Conservation (phyloP, 1,139 yeast species). For the Lodderomyces parapsilosis region DNA sequence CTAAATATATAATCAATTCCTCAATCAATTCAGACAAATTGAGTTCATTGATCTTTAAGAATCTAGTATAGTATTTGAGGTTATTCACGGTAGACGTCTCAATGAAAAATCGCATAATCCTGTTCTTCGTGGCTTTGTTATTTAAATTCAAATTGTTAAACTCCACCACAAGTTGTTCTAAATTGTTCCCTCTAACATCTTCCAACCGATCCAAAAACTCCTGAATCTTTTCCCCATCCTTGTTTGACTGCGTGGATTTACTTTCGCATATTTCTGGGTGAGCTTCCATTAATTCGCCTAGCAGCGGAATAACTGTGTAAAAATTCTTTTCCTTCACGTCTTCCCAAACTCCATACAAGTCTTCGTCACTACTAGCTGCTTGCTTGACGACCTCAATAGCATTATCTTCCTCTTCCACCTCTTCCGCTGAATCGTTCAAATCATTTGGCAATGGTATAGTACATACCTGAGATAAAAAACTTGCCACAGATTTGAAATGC, state of each 20-base stretch:
- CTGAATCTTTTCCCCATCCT: constrained; percentile 46
- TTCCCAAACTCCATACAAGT: constrained; percentile 54
- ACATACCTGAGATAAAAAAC: constrained; percentile 44
- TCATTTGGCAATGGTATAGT: constrained; percentile 28
- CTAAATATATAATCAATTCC: constrained; percentile 56
- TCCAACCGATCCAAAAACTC: constrained; percentile 48
- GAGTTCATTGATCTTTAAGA: constrained; percentile 58
- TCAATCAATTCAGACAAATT: constrained; percentile 52
- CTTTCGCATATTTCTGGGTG: constrained; percentile 4
- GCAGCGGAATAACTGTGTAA: constrained; percentile 43
- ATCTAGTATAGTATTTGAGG: constrained; percentile 57
- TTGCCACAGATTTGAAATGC: constrained; percentile 44
- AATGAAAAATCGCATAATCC: constrained; percentile 57
- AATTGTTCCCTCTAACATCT: constrained; percentile 42
- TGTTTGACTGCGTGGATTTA: constrained; percentile 8
- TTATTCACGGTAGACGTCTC: constrained; percentile 46
- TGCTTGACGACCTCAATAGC: constrained; percentile 25
- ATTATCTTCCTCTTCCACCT: constrained; percentile 19
- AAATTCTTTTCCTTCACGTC: constrained; percentile 62
- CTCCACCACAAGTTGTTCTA: constrained; percentile 57
- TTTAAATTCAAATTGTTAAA: constrained; percentile 55
- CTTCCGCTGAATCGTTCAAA: constrained; percentile 16
- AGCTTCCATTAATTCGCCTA: constrained; percentile 31
- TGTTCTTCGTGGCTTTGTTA: constrained; percentile 71
- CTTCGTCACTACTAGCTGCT: constrained; percentile 27